Evolutionary conservation across 1,284 basidiomycete species (phyloP).

Genomic region (Leucoagaricus sp.): DNA sequence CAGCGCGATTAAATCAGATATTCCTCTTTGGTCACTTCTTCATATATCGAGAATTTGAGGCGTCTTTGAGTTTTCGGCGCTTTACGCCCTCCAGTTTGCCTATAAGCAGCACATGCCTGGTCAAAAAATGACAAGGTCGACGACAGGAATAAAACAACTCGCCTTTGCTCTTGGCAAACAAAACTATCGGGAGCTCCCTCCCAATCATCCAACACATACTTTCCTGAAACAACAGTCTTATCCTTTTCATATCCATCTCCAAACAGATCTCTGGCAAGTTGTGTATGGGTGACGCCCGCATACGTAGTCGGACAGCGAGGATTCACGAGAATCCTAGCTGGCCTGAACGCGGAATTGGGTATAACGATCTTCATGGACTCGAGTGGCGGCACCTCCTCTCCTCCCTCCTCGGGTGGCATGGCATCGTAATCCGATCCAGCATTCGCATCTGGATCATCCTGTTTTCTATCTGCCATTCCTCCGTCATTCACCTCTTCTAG

Average conservation of each 20-base stretch:
- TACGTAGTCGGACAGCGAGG: slow-evolving; percentile 96
- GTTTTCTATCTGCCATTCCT: slow-evolving; percentile 34
- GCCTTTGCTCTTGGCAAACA: slow-evolving; percentile 95
- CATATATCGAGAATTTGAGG: slow-evolving; percentile 83
- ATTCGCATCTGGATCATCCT: slow-evolving; percentile 70
- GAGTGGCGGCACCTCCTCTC: slow-evolving; percentile 36
- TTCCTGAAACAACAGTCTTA: slow-evolving; percentile 45
- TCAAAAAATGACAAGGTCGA: slow-evolving; percentile 15
- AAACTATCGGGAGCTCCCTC: slow-evolving; percentile 92
- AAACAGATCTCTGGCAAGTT: slow-evolving; percentile 89
- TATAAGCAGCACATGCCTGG: slow-evolving; percentile 27
- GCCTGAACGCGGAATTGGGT: slow-evolving; percentile 86
- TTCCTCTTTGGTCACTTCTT: slow-evolving; percentile 46
- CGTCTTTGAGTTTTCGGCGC: slow-evolving; percentile 89
- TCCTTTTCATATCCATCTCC: slow-evolving; percentile 64
- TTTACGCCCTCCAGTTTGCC: slow-evolving; percentile 81
- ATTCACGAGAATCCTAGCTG: slow-evolving; percentile 90
- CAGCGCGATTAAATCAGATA: background rate
- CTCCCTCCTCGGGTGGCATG: slow-evolving; percentile 68
- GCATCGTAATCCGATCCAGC: slow-evolving; percentile 89
- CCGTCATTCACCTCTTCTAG: slow-evolving; percentile 37
- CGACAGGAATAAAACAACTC: slow-evolving; percentile 21
- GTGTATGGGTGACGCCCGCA: slow-evolving; percentile 92
- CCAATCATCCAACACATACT: slow-evolving; percentile 91
- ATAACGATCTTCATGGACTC: slow-evolving; percentile 54